phyloP scores from a whole-genome alignment of 768 basidiomycete genomes.

The Pleurotus pulmonarius region DNA sequence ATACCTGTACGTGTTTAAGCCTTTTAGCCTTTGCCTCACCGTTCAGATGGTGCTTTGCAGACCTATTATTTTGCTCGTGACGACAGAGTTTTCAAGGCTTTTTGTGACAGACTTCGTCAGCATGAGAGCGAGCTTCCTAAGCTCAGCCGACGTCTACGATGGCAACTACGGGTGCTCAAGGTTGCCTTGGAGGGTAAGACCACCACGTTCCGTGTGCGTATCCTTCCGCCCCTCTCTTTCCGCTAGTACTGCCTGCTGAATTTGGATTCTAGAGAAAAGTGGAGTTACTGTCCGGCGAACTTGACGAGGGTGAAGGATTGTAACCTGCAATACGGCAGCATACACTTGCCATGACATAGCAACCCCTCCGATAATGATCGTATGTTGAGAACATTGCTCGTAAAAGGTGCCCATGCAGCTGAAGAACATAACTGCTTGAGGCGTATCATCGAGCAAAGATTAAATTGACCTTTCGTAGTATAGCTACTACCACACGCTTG shows the following conservation, averaged over 20 bases:
- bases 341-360: no score
- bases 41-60: conserved; percentile 29
- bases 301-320: conserved; percentile 62
- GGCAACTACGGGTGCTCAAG: conserved; percentile 65
- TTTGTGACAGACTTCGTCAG: conserved; percentile 44
- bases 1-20: conserved; percentile 55
- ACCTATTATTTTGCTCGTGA: conserved; percentile 94
- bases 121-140: conserved; percentile 45
- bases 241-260: neutral
- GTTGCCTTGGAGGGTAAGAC: conserved; percentile 64
- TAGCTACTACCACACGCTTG: neutral
- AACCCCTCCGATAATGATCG: no score
- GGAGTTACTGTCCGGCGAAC: conserved; percentile 52
- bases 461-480: conserved; percentile 16
- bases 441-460: conserved; percentile 82
- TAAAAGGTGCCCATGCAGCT: conserved; percentile 73
- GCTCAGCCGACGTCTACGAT: conserved; percentile 56
- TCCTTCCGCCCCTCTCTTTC: neutral
- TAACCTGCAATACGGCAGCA: conserved; percentile 19
- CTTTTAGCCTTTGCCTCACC: neutral
- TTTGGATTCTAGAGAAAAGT: conserved; percentile 49
- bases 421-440: conserved; percentile 54
- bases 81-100: conserved; percentile 76
- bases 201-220: conserved; percentile 60
- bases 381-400: conserved; percentile 41